Percentiles rank a stretch among this genome's conserved stretches.
phyloP scores from a whole-genome alignment of 2,329 filamentous ascomycete genomes.

The Xylariales sp. region DNA sequence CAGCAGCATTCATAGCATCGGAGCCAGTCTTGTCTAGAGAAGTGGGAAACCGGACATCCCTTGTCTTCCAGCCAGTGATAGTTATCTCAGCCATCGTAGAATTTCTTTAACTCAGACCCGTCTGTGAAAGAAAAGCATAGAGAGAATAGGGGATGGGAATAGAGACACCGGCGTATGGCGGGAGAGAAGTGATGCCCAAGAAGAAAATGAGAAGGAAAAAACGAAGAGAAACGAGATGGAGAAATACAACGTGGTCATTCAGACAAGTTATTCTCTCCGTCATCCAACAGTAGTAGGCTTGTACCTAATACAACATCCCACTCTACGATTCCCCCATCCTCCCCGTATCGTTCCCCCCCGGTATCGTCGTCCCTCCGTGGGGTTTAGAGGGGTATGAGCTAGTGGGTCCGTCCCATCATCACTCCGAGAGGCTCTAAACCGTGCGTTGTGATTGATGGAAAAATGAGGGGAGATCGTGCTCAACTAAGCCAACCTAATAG shows the following conservation, averaged over 20 bases:
- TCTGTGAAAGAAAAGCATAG: background rate
- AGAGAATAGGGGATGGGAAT: background rate
- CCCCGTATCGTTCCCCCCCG: conserved; percentile 6
- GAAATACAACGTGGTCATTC: background rate
- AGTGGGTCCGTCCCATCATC: conserved; percentile 37
- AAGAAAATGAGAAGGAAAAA: background rate
- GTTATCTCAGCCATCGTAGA: conserved; percentile 67
- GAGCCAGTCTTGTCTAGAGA: conserved; percentile 96
- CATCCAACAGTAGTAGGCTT: conserved; percentile 7
- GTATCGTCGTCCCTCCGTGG: conserved; percentile 32
- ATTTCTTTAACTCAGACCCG: background rate
- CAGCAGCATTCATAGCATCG: conserved; percentile 95
- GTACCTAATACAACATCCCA: conserved; percentile 26
- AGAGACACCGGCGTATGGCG: background rate
- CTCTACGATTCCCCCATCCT: background rate
- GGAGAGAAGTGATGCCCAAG: background rate
- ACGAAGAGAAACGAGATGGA: background rate
- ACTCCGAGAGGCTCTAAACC: conserved; percentile 26
- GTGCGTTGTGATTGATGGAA: conserved; percentile 39
- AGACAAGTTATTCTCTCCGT: conserved; percentile 9
- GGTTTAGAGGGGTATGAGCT: conserved; percentile 29
- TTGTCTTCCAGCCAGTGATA: conserved; percentile 77
- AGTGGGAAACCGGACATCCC: conserved; percentile 86
- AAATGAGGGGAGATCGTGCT: conserved; percentile 25
- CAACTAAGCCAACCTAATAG: conserved; percentile 3